Evolutionary conservation across 2,329 filamentous ascomycete genomes (phyloP), one percentile per base, ranked within the genome.

Genomic region (Sarocladium kiliense): DNA sequence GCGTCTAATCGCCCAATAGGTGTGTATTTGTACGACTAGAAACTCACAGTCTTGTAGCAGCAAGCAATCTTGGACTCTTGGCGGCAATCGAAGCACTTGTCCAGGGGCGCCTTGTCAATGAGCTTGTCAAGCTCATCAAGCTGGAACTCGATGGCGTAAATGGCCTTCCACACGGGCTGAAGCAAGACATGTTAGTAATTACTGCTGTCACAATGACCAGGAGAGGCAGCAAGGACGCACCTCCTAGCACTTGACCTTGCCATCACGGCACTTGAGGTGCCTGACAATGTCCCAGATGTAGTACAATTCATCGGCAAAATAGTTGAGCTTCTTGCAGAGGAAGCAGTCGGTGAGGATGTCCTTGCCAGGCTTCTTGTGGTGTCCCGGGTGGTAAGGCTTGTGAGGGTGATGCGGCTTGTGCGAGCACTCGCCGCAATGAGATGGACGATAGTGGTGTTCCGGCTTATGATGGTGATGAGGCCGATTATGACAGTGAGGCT

Each of bases 81-180:
- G 3, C 39, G 49, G 45, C 60, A 62, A 14, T 55, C 58, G 34
- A 63, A 62, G 58, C 61, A 65, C 55, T 63, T 63, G 54, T 60
- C 42, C 6, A 66, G 59, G 14, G 58, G 55, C 14, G 63, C 65
- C 12, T 60, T 56, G 57, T 68, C 65, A 53, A 67, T 62, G 10
- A 57, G 54, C 27, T 55, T 58, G 18, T 68, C 65, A 44, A 66
- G 63, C 26, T 58, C 16, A 36, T 68, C 65, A 23, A 66, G 58
- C 36, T 61, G 55, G n/a, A 57, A 53, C 59, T 68, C 65, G 32
- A 67, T 58, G n/a, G 58, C 37, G 25, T 66, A 66, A 26, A 68
- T 55, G 14, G 49, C 57, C 23, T 63, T 44, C 32, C 59, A 55
- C 16, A 66, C 56, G 10, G 58, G 55, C 64, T 65, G 21, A 2